Evolutionary conservation across 2,329 filamentous ascomycete species (phyloP).

Genomic region (Penicillium nordicum): DNA sequence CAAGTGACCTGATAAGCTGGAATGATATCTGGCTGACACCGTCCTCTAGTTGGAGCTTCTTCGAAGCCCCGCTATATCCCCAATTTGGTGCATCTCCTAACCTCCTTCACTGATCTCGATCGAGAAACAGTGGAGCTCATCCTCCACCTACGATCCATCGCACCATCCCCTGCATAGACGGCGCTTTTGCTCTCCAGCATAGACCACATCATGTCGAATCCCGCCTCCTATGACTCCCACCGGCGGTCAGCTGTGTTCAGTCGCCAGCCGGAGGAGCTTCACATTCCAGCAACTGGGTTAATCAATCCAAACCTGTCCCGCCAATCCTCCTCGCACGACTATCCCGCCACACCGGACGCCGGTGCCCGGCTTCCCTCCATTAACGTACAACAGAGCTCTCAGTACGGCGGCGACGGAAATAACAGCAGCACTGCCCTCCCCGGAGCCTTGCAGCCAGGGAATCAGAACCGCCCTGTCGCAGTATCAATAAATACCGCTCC

Average conservation of each 20-base stretch:
- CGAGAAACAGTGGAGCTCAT: constrained; percentile 18
- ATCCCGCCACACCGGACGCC: constrained; percentile 45
- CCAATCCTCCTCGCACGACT: constrained; percentile 46
- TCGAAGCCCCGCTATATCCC: constrained; percentile 37
- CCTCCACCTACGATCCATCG: constrained; percentile 10
- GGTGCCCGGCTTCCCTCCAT: constrained; percentile 55
- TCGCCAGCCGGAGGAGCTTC: constrained; percentile 55
- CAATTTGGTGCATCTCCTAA: background rate
- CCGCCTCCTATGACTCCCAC: constrained; percentile 49
- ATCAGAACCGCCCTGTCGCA: constrained; percentile 50
- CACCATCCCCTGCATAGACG: constrained; percentile 11
- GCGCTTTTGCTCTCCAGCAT: constrained; percentile 13
- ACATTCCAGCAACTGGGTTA: constrained; percentile 46
- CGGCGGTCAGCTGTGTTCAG: constrained; percentile 48
- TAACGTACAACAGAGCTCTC: constrained; percentile 56
- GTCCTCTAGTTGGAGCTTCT: constrained; percentile 46
- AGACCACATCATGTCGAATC: constrained; percentile 40
- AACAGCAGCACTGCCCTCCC: constrained; percentile 49
- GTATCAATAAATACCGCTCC: constrained; percentile 57
- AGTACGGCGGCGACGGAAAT: constrained; percentile 45
- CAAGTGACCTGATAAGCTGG: constrained; percentile 40
- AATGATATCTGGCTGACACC: constrained; percentile 7
- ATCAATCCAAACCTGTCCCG: constrained; percentile 40
- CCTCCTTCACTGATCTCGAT: constrained; percentile 3
- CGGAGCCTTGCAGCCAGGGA: constrained; percentile 59